These are phyloP conservation scores for Penicillium turbatum DNA, from an alignment of 495 filamentous ascomycete genomes.

Conservation along the genomic window DNA sequence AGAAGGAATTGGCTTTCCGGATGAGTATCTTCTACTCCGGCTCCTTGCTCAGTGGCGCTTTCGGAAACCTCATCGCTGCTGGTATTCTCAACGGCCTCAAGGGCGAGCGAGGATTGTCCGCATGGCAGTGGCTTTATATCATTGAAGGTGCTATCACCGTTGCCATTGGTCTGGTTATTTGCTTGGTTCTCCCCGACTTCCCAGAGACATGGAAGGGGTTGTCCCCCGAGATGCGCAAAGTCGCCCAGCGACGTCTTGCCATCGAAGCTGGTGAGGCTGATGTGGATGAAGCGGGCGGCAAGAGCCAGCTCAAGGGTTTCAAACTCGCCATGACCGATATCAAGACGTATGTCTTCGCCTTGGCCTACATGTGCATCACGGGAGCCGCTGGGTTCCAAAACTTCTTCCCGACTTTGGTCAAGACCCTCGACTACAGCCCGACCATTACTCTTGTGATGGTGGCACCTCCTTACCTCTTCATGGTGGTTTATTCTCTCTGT, in stretches of 20 bases:
- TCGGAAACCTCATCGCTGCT: conserved; percentile 60
- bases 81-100: conserved; percentile 45
- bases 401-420: conserved; percentile 50
- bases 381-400: conserved; percentile 52
- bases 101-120: conserved; percentile 36
- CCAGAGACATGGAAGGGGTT: conserved; percentile 47
- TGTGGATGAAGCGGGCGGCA: conserved; percentile 44
- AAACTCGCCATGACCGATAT: conserved; percentile 50
- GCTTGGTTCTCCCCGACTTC: conserved; percentile 46
- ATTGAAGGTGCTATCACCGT: conserved; percentile 44
- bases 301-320: conserved; percentile 46
- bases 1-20: conserved; percentile 52
- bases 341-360: conserved; percentile 47
- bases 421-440: conserved; percentile 38
- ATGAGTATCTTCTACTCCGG: conserved; percentile 66
- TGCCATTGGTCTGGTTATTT: conserved; percentile 37
- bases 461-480: conserved; percentile 53
- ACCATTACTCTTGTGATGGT: conserved; percentile 47
- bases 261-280: conserved; percentile 48
- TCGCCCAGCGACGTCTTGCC: conserved; percentile 48
- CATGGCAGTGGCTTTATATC: conserved; percentile 54
- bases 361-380: conserved; percentile 50
- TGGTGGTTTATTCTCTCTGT: conserved; percentile 45
- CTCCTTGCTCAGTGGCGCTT: conserved; percentile 58
- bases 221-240: conserved; percentile 43